Conservation (phyloP, 352 stramenopile species). For the Pythium brachiatum region DNA sequence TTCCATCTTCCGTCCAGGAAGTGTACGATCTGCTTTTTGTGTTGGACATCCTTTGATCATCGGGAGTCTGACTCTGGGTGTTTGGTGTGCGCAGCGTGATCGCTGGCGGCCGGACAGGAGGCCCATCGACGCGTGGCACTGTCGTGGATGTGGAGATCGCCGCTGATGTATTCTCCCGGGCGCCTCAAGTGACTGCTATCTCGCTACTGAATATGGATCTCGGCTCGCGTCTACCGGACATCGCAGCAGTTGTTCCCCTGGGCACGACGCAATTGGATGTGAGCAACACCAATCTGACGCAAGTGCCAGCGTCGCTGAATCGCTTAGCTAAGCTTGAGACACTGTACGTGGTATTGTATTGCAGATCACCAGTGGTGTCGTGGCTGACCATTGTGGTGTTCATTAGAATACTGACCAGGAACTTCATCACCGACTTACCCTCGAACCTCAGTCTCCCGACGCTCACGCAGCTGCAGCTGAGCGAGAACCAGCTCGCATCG, state of each 20-base stretch:
- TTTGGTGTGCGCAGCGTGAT: slow-evolving; percentile 5
- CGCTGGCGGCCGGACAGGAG: slow-evolving; percentile 3
- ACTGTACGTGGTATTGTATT: slow-evolving; percentile 2
- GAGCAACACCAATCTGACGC: slow-evolving; percentile 11
- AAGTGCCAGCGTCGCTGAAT: background rate
- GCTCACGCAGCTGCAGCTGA: slow-evolving; percentile 3
- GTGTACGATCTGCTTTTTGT: slow-evolving; percentile 10
- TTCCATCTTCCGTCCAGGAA: background rate
- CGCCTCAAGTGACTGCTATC: slow-evolving; percentile 4
- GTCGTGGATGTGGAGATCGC: slow-evolving; percentile 15
- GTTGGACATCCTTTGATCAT: no score
- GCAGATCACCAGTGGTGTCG: background rate
- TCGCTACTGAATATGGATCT: slow-evolving; percentile 16
- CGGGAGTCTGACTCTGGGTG: background rate
- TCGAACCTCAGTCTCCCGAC: background rate
- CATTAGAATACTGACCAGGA: background rate
- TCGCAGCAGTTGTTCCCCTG: slow-evolving; percentile 2
- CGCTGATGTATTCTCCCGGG: background rate
- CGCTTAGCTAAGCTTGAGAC: slow-evolving; percentile 1
- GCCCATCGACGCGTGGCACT: background rate
- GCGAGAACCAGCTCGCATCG: background rate
- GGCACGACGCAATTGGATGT: background rate
- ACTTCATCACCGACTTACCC: slow-evolving; percentile 1
- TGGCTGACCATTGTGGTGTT: background rate
- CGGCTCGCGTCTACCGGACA: background rate